Evolutionary conservation across 352 stramenopile genomes (phyloP).

Genomic region (Phytopythium helicoides): DNA sequence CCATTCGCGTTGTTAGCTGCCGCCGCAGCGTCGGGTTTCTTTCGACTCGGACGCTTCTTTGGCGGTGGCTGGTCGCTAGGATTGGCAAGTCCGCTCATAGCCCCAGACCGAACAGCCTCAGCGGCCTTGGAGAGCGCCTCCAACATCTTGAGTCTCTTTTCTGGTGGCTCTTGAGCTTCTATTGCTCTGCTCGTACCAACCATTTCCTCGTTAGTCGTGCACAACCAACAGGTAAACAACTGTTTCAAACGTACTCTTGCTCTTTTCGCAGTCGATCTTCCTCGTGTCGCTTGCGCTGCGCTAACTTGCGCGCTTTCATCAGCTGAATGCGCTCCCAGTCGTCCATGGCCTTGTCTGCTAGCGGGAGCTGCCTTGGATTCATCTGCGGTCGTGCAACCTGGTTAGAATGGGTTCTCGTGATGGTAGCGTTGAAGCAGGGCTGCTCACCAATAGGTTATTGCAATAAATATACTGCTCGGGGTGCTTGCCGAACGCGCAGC

Average conservation of each 20-base stretch:
- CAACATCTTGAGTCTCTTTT: slow-evolving; percentile 37
- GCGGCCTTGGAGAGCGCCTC: slow-evolving; percentile 26
- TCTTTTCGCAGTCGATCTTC: slow-evolving; percentile 32
- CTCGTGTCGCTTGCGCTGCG: slow-evolving; percentile 24
- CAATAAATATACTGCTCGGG: slow-evolving; percentile 73
- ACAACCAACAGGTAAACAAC: not conserved
- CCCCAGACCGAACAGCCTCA: slow-evolving; percentile 12
- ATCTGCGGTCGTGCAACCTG: slow-evolving; percentile 22
- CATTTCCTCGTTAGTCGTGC: too few relatives aligned
- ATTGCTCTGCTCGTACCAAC: slow-evolving; percentile 8
- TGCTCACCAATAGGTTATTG: slow-evolving; percentile 66
- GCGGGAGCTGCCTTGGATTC: slow-evolving; percentile 34
- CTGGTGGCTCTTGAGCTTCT: slow-evolving; percentile 27
- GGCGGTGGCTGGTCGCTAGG: slow-evolving; percentile 4
- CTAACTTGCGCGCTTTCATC: slow-evolving; percentile 27
- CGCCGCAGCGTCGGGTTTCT: slow-evolving; percentile 21
- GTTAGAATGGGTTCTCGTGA: not conserved
- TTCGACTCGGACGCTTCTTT: slow-evolving; percentile 25
- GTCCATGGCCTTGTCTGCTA: slow-evolving; percentile 39
- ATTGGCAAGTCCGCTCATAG: slow-evolving; percentile 9
- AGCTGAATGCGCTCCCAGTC: slow-evolving; percentile 39
- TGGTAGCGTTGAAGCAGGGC: not conserved
- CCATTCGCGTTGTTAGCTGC: not conserved
- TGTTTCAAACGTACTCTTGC: slow-evolving; percentile 13
- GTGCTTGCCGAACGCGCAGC: slow-evolving; percentile 59